Conservation (phyloP, 169 alveolate genomes). For the Blepharisma undulans region DNA sequence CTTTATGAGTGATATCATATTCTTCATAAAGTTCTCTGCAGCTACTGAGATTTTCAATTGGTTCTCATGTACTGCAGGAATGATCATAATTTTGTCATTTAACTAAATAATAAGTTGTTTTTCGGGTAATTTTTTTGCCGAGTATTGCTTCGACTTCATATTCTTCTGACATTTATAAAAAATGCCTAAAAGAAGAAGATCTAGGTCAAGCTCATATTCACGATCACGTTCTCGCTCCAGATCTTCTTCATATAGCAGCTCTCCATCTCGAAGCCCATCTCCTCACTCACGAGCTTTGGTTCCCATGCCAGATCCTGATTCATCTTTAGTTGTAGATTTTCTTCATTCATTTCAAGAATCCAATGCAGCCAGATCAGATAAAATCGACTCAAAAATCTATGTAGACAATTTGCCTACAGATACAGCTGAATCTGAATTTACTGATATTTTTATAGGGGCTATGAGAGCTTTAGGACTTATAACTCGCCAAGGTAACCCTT, state of each 20-base stretch:
- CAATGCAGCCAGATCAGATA: constrained; percentile 9
- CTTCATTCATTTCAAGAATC: not conserved
- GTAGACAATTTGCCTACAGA: not conserved
- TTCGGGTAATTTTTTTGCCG: not conserved
- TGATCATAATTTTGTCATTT: constrained; percentile 25
- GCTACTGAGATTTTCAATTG: not conserved
- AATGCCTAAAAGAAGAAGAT: not conserved
- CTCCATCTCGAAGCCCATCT: not conserved
- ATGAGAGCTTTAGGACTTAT: not conserved
- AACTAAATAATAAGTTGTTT: not conserved
- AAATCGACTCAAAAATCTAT: constrained; percentile 27
- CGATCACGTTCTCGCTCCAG: constrained; percentile 18
- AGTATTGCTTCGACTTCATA: not conserved
- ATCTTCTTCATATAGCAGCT: constrained; percentile 1
- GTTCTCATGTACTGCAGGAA: constrained; percentile 26
- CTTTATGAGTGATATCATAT: not conserved
- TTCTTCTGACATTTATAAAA: not conserved
- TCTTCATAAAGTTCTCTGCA: not conserved
- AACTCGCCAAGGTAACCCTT: constrained; percentile 75
- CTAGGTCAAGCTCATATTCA: not conserved
- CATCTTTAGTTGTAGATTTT: not conserved
- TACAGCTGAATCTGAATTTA: not conserved
- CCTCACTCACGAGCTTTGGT: not conserved
- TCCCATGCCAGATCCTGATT: constrained; percentile 42
- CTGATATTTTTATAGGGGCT: not conserved